These are phyloP conservation scores for Shiraia sp. DNA, from an alignment of 2,329 filamentous ascomycete genomes.

Conservation along the genomic window DNA sequence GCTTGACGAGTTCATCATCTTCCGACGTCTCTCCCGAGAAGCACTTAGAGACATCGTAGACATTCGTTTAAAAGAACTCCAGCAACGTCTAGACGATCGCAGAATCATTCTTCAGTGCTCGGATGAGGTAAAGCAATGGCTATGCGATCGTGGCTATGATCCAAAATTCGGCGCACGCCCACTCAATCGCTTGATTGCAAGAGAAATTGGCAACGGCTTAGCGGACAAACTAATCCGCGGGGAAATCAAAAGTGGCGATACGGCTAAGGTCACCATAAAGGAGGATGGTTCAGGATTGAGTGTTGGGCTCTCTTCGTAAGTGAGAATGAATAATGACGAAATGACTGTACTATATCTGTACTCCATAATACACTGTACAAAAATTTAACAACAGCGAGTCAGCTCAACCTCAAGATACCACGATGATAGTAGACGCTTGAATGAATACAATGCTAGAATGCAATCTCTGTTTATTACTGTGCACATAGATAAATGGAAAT, in stretches of 20 bases:
- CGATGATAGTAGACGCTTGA: background rate
- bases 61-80: conserved; percentile 84
- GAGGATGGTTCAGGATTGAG: conserved; percentile 47
- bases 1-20: conserved; percentile 95
- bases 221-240: conserved; percentile 93
- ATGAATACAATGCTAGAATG: conserved; percentile 9
- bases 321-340: conserved; percentile 17
- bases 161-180: conserved; percentile 89
- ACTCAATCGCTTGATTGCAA: conserved; percentile 86
- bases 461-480: background rate
- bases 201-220: conserved; percentile 83
- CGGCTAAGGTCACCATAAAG: conserved; percentile 70
- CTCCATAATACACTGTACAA: conserved; percentile 10
- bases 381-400: conserved; percentile 15
- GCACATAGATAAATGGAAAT: too few species aligned
- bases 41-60: conserved; percentile 92
- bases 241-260: conserved; percentile 74
- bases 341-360: conserved; percentile 26
- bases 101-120: conserved; percentile 77
- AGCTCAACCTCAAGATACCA: conserved; percentile 9
- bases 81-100: conserved; percentile 79
- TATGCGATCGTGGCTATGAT: conserved; percentile 88
- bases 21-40: conserved; percentile 77
- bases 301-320: conserved; percentile 20
- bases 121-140: conserved; percentile 77